Conservation (phyloP, 257 asterid species). For the Forsythia viridissima region DNA sequence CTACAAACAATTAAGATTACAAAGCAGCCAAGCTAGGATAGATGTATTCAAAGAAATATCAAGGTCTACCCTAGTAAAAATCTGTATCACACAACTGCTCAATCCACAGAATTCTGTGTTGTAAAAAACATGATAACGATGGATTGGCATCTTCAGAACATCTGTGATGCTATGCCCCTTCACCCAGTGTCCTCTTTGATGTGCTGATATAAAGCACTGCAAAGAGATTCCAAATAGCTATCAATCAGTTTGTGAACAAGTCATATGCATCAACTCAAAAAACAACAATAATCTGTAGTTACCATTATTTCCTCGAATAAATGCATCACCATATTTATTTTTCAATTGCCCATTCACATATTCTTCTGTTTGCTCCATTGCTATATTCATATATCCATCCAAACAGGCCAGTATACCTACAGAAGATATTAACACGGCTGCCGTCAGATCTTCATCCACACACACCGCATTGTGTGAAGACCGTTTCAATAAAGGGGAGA, state of each 20-base stretch:
- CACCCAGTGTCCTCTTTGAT: constrained; percentile 76
- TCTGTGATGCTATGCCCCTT: constrained; percentile 63
- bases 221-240: constrained; percentile 14
- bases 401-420: constrained; percentile 92
- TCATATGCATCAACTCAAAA: not conserved
- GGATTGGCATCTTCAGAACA: not conserved
- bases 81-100: not conserved
- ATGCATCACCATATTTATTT: constrained; percentile 96
- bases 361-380: constrained; percentile 99
- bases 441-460: not conserved
- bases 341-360: constrained; percentile 95
- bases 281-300: constrained; percentile 15
- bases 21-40: not conserved
- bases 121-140: not conserved
- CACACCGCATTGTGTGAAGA: not conserved
- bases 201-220: constrained; percentile 98
- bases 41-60: not conserved
- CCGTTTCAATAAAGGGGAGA: not conserved
- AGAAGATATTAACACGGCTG: not conserved
- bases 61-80: not conserved
- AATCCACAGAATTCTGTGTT: not conserved
- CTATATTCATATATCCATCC: constrained; percentile 97
- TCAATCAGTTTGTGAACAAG: constrained; percentile 1
- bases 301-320: constrained; percentile 97
- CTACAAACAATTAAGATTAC: not conserved